Evolutionary conservation across 441 rosid species (phyloP).

Genomic region (Arabidopsis hybrid): DNA sequence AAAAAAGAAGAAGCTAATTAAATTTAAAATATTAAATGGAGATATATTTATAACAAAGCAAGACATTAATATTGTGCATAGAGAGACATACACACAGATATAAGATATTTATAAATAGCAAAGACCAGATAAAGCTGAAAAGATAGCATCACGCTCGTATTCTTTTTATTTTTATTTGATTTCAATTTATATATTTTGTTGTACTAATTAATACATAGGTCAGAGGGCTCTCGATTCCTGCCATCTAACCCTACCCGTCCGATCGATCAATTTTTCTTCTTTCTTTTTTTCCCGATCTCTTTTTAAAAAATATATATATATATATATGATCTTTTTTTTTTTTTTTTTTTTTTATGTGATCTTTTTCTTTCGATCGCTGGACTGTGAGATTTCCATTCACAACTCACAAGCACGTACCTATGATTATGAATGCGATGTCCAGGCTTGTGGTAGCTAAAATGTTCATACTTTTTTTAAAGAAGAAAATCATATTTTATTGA

Average conservation of each 20-base stretch:
- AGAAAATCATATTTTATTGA: neutral
- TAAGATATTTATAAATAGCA: slow-evolving; percentile 33
- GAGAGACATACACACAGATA: slow-evolving; percentile 26
- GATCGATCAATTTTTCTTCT: slow-evolving; percentile 24
- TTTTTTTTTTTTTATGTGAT: too few relatives aligned
- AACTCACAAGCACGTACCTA: slow-evolving; percentile 11
- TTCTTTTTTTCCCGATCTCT: too few relatives aligned
- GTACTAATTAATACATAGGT: slow-evolving; percentile 10
- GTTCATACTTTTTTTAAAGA: neutral
- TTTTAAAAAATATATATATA: too few relatives aligned
- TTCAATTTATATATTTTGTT: neutral
- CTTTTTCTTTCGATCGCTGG: slow-evolving; percentile 33
- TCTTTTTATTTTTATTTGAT: neutral
- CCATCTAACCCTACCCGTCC: slow-evolving; percentile 41
- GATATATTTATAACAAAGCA: slow-evolving; percentile 21
- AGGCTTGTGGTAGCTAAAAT: neutral
- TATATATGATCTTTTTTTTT: too few relatives aligned
- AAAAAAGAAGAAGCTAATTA: neutral
- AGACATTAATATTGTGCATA: slow-evolving; percentile 26
- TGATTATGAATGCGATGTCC: neutral
- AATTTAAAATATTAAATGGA: neutral
- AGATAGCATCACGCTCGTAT: slow-evolving; percentile 44
- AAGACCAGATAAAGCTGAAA: slow-evolving; percentile 48
- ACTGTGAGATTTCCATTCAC: slow-evolving; percentile 14
- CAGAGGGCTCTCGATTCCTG: slow-evolving; percentile 26